These are phyloP conservation scores for Trichoderma asperellum DNA, from an alignment of 2,329 filamentous ascomycete genomes.

Conservation along the genomic window DNA sequence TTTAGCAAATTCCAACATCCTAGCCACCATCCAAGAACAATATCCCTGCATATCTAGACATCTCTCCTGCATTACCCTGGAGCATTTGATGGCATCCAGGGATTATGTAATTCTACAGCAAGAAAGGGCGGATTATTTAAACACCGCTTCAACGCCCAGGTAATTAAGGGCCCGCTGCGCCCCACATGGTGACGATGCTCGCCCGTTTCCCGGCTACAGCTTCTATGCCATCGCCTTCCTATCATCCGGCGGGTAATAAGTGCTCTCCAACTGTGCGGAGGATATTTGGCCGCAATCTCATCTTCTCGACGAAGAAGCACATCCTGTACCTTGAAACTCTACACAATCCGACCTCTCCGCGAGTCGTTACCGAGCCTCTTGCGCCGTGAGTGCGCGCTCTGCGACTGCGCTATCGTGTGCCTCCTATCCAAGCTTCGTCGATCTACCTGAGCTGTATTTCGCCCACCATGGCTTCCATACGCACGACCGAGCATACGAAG, in stretches of 20 bases:
- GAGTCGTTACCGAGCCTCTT: background rate
- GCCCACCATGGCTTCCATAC: conserved; percentile 39
- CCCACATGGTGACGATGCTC: conserved; percentile 29
- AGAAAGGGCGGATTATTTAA: conserved; percentile 22
- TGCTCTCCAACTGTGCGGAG: conserved; percentile 8
- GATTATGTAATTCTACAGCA: background rate
- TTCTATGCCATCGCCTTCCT: conserved; percentile 12
- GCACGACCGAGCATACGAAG: conserved; percentile 45
- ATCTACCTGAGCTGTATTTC: background rate
- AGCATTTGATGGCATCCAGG: background rate
- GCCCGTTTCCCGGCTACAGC: conserved; percentile 15
- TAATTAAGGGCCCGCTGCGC: conserved; percentile 26
- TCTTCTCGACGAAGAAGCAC: background rate
- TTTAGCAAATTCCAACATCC: background rate
- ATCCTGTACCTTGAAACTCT: background rate
- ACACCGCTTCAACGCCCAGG: conserved; percentile 8
- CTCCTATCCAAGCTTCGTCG: conserved; percentile 24
- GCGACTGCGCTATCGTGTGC: conserved; percentile 18
- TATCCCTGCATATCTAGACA: background rate
- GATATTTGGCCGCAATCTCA: background rate
- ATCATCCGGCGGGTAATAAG: conserved; percentile 28
- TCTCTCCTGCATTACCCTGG: background rate
- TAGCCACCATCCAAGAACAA: background rate
- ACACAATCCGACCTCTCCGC: background rate
- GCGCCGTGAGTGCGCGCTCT: conserved; percentile 1